Percentiles rank a stretch among this genome's conserved stretches.
Conservation (phyloP, 345 rosid species). For the Excoecaria agallocha region DNA sequence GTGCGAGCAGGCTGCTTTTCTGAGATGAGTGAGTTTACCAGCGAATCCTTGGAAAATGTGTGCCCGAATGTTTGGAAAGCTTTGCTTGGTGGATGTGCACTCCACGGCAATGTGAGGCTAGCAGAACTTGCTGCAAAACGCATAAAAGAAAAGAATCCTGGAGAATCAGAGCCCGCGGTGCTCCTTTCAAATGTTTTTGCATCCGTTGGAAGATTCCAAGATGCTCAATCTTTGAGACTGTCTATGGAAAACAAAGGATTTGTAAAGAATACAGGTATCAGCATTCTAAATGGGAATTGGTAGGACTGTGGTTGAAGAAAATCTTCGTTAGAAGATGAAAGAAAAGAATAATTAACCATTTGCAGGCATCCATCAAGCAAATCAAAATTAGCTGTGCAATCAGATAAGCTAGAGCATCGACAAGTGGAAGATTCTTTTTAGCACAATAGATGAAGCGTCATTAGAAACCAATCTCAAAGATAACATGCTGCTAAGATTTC, state of each 20-base stretch:
- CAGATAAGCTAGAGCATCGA: no score
- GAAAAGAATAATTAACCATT: not conserved
- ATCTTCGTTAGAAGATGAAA: not conserved
- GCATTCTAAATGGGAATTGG: constrained; percentile 26
- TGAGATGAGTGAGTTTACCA: constrained; percentile 28
- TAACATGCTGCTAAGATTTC: no score
- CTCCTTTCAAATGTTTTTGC: constrained; percentile 47
- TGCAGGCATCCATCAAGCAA: not conserved
- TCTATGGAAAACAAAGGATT: constrained; percentile 28
- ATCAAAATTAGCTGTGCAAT: no score
- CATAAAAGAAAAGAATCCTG: constrained; percentile 25
- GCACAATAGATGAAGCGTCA: no score
- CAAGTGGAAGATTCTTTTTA: no score
- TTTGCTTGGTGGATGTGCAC: constrained; percentile 37
- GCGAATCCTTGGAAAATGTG: constrained; percentile 16
- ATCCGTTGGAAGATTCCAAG: constrained; percentile 46
- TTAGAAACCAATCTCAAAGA: no score
- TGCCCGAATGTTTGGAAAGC: constrained; percentile 41
- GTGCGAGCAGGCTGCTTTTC: constrained; percentile 41
- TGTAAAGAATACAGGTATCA: constrained; percentile 38
- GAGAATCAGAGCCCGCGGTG: constrained; percentile 27
- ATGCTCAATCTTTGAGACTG: constrained; percentile 45
- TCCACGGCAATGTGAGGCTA: constrained; percentile 38
- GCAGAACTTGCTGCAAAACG: constrained; percentile 39
- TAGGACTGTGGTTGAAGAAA: constrained; percentile 25